These are phyloP conservation scores for Schwanniomyces polymorphus DNA, from an alignment of 805 yeast species.

Conservation along the genomic window DNA sequence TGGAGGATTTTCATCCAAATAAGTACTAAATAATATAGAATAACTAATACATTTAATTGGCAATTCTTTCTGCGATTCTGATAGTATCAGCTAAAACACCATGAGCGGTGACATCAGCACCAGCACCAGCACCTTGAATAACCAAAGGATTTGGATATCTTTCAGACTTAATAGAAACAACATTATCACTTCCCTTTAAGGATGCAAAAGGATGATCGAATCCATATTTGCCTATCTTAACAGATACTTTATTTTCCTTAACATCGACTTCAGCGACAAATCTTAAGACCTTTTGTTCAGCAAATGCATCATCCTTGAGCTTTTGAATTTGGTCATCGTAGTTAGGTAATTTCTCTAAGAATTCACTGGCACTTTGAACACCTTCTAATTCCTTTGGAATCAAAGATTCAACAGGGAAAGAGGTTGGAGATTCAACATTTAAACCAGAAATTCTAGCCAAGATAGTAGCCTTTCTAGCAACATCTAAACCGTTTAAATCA, in stretches of 20 bases:
- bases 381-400: conserved; percentile 85
- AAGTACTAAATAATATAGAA: conserved; percentile 5
- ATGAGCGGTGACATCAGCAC: conserved; percentile 65
- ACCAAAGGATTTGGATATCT: conserved; percentile 93
- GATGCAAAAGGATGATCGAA: conserved; percentile 94
- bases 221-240: conserved; percentile 85
- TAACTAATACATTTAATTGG: conserved; percentile 25
- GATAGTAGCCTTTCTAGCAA: conserved; percentile 97
- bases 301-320: conserved; percentile 77
- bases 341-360: conserved; percentile 74
- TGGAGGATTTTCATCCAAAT: conserved; percentile 6
- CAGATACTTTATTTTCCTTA: conserved; percentile 66
- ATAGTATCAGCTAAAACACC: conserved; percentile 95
- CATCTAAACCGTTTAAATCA: conserved; percentile 96
- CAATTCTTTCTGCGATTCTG: conserved; percentile 86
- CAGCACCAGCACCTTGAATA: conserved; percentile 97
- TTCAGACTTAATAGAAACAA: conserved; percentile 85
- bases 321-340: conserved; percentile 79
- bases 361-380: conserved; percentile 72
- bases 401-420: conserved; percentile 92
- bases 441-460: conserved; percentile 91
- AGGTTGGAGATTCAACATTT: conserved; percentile 78
- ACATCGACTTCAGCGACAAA: conserved; percentile 91
- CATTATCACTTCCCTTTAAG: conserved; percentile 94
- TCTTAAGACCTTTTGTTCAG: conserved; percentile 84